These are phyloP conservation scores for Akanthomyces lecanii DNA, from an alignment of 2,329 filamentous ascomycete species.

Conservation along the genomic window DNA sequence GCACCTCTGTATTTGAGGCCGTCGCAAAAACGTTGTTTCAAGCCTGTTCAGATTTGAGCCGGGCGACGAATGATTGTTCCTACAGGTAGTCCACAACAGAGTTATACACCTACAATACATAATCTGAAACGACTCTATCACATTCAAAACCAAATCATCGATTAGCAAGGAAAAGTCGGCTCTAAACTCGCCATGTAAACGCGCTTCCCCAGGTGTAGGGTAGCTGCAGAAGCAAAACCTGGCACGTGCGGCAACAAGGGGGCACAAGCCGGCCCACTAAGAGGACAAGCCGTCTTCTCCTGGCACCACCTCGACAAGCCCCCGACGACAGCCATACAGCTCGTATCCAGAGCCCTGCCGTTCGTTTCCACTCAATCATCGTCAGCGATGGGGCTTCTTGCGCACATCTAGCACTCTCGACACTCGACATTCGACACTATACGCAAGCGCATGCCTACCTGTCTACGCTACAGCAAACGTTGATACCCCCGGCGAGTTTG, in stretches of 20 bases:
- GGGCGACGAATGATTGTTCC: too few species aligned
- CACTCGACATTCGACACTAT: background rate
- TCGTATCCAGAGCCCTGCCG: conserved; percentile 11
- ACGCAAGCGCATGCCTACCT: background rate
- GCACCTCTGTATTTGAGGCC: too few species aligned
- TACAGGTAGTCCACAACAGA: background rate
- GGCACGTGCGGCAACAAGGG: conserved; percentile 13
- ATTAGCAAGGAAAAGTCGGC: too few species aligned
- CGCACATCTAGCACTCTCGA: conserved; percentile 3
- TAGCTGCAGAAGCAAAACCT: conserved; percentile 12
- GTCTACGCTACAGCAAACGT: background rate
- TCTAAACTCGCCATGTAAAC: background rate
- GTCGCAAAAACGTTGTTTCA: too few species aligned
- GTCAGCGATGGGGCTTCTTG: conserved; percentile 2
- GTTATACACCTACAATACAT: too few species aligned
- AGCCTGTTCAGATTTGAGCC: too few species aligned
- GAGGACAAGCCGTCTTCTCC: conserved; percentile 11
- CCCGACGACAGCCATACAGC: background rate
- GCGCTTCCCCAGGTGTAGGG: background rate
- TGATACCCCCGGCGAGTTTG: background rate
- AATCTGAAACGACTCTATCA: too few species aligned
- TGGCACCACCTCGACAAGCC: conserved; percentile 6
- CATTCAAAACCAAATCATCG: background rate
- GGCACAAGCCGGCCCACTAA: conserved; percentile 10
- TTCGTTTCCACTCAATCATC: conserved; percentile 5